Percentiles rank a stretch among this genome's conserved stretches.
Evolutionary conservation across 306 rosid genomes (phyloP).

Genomic region (Heteromeles arbutifolia): DNA sequence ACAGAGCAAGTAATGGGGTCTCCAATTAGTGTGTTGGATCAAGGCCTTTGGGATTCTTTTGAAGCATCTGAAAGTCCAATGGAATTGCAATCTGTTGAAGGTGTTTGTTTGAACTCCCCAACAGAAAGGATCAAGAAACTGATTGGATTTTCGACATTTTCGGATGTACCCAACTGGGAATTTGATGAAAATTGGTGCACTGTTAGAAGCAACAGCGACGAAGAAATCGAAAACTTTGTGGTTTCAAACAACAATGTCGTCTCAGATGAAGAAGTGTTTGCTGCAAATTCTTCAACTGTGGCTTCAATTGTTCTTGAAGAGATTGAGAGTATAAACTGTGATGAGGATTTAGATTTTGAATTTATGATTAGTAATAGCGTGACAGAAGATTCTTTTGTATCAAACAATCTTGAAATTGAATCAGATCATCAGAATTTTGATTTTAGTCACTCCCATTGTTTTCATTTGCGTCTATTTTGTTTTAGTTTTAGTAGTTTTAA

Average conservation of each 20-base stretch:
- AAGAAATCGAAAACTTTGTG: not conserved
- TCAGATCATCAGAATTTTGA: not conserved
- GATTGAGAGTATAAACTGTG: not conserved
- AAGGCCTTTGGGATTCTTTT: conserved; percentile 35
- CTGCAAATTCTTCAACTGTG: not conserved
- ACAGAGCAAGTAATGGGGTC: conserved; percentile 18
- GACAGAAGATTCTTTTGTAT: conserved; percentile 16
- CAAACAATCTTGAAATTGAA: conserved; percentile 10
- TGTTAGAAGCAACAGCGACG: conserved; percentile 25
- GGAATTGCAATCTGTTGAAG: conserved; percentile 5
- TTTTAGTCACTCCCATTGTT: not conserved
- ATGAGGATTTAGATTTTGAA: conserved; percentile 20
- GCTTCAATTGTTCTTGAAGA: conserved; percentile 1
- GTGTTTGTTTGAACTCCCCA: conserved; percentile 14
- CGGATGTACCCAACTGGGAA: conserved; percentile 16
- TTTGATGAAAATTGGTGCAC: conserved; percentile 34
- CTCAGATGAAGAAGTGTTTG: conserved; percentile 2
- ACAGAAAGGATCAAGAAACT: conserved; percentile 30
- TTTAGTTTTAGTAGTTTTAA: not conserved
- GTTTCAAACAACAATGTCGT: not conserved
- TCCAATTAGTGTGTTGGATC: conserved; percentile 46
- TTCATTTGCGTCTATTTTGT: not conserved
- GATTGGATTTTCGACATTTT: conserved; percentile 13
- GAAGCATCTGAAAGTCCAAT: conserved; percentile 15
- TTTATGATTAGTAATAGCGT: not conserved